These are phyloP conservation scores for Aspergillus sergii DNA, from an alignment of 2,329 filamentous ascomycete species.

Conservation along the genomic window DNA sequence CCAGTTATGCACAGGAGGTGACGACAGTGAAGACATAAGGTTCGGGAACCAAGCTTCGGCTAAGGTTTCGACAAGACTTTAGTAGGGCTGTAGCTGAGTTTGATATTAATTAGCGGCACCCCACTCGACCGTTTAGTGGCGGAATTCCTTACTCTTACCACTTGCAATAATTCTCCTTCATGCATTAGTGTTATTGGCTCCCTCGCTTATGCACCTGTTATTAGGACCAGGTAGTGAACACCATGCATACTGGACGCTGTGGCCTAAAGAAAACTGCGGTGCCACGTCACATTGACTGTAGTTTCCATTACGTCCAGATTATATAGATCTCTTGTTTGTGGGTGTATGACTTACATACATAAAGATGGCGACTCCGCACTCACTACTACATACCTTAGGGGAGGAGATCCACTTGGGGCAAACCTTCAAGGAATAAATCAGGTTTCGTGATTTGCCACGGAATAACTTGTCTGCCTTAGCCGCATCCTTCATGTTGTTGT, in stretches of 20 bases:
- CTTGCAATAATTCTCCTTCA: neutral
- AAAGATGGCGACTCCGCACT: neutral
- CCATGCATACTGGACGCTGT: neutral
- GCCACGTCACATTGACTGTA: neutral
- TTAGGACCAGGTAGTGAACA: too few species aligned
- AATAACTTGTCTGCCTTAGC: neutral
- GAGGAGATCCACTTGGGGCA: neutral
- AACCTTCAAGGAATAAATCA: neutral
- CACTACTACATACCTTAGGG: neutral
- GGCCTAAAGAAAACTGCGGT: neutral
- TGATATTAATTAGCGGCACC: neutral
- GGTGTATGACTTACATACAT: neutral
- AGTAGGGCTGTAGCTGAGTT: neutral
- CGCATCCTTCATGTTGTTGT: neutral
- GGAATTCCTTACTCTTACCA: neutral
- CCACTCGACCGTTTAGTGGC: neutral
- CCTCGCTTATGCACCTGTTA: neutral
- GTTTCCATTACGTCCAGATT: neutral
- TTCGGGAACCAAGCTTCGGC: neutral
- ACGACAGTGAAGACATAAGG: neutral
- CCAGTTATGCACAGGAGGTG: neutral
- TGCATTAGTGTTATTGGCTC: neutral
- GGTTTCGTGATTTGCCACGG: neutral
- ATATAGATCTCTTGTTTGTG: neutral
- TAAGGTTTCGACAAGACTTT: neutral